Percentiles rank a stretch among this genome's conserved stretches.
Evolutionary conservation across 2,329 filamentous ascomycete species (phyloP).

Genomic region (Exophiala lecanii-corni): DNA sequence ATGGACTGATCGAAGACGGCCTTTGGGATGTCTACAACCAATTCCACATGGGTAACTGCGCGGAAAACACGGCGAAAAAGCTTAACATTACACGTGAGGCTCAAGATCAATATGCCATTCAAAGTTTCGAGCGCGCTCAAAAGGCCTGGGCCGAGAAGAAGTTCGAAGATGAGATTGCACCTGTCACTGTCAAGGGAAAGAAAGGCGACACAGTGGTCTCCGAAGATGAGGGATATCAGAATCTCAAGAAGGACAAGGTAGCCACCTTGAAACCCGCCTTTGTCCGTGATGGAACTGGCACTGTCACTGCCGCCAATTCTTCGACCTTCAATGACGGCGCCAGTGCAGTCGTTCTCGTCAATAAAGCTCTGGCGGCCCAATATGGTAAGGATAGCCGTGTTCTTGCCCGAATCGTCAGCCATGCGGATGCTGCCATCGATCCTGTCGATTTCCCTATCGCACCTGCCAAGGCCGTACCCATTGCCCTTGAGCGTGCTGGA

Average conservation of each 20-base stretch:
- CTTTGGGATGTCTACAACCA: slow-evolving; percentile 95
- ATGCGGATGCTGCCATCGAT: slow-evolving; percentile 85
- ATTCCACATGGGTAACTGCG: slow-evolving; percentile 97
- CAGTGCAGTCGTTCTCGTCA: slow-evolving; percentile 80
- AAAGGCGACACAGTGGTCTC: slow-evolving; percentile 78
- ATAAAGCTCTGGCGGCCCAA: slow-evolving; percentile 71
- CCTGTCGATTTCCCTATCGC: slow-evolving; percentile 92
- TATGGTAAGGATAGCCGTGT: slow-evolving; percentile 75
- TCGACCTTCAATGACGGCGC: slow-evolving; percentile 94
- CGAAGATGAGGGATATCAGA: slow-evolving; percentile 84
- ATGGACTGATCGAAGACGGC: slow-evolving; percentile 90
- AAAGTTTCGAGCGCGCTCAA: slow-evolving; percentile 84
- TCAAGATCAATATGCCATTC: slow-evolving; percentile 87
- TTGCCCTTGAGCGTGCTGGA: slow-evolving; percentile 81
- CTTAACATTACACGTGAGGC: slow-evolving; percentile 73
- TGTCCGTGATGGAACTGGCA: slow-evolving; percentile 75
- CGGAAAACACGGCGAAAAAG: slow-evolving; percentile 90
- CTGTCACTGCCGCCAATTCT: slow-evolving; percentile 90
- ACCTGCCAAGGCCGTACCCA: slow-evolving; percentile 84
- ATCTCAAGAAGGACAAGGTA: slow-evolving; percentile 82
- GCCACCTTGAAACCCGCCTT: slow-evolving; percentile 87
- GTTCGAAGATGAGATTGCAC: slow-evolving; percentile 85
- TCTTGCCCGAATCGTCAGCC: slow-evolving; percentile 78
- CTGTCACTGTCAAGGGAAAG: slow-evolving; percentile 76
- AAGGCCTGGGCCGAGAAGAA: slow-evolving; percentile 77